Conservation (phyloP, 768 basidiomycete genomes). For the Kwoniella dejecticola region DNA sequence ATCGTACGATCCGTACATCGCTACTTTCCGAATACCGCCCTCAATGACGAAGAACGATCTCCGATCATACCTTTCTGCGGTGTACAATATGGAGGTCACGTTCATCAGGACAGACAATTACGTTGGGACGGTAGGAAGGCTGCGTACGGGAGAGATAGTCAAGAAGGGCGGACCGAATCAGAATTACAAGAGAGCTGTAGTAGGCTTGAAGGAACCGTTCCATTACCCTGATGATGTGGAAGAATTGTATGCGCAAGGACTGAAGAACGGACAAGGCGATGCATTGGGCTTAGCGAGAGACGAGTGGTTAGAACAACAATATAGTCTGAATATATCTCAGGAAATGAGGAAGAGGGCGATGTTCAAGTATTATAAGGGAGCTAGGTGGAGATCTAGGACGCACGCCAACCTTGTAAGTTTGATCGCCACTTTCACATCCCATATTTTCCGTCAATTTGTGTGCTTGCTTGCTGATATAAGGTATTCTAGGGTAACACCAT, state of each 20-base stretch:
- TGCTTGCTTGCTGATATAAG: background rate
- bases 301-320: conserved; percentile 66
- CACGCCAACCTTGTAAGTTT: conserved; percentile 55
- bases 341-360: conserved; percentile 54
- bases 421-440: background rate
- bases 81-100: conserved; percentile 86
- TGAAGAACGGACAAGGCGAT: conserved; percentile 57
- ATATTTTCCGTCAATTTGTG: background rate
- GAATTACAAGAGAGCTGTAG: conserved; percentile 87
- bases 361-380: conserved; percentile 49
- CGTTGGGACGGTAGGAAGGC: conserved; percentile 62
- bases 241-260: conserved; percentile 69
- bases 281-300: conserved; percentile 22
- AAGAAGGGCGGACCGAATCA: conserved; percentile 36
- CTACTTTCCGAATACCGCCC: conserved; percentile 86
- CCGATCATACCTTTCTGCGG: conserved; percentile 75
- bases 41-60: conserved; percentile 90
- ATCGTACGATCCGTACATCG: conserved; percentile 91
- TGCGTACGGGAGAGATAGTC: conserved; percentile 22
- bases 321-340: conserved; percentile 59
- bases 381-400: conserved; percentile 45
- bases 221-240: conserved; percentile 82
- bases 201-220: conserved; percentile 89
- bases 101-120: conserved; percentile 97
- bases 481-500: conserved; percentile 58